Evolutionary conservation across 1,284 basidiomycete genomes (phyloP), one percentile per base, ranked within the genome.

Genomic region (Sporisorium iseilematis-ciliati): DNA sequence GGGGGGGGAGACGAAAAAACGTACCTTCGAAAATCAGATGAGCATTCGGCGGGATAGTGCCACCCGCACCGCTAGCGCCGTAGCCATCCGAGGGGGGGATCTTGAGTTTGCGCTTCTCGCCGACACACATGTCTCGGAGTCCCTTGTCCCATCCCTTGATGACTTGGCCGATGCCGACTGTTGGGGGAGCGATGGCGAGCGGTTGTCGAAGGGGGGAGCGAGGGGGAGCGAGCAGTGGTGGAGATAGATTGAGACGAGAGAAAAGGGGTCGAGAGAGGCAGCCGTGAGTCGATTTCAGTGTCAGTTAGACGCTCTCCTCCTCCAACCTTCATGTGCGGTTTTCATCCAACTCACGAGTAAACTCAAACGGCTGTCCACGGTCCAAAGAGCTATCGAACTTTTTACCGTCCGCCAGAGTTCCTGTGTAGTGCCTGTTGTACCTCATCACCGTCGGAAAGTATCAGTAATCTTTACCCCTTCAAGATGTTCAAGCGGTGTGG

Each of bases 81-180:
- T 82, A 55, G 10, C 75, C 79, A 33, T 75, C 65, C 70, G 57
- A 14, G 5, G 80, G 75, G 0, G 80, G 77, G 68, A 84, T 82
- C 63, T 79, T 76, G 52, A 97, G 89, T n/a, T 89, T 93, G 49
- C 95, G 91, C 88, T 94, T 95, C 88, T 98, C 95, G 65, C 90
- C 89, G 38, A 93, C 84, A 85, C 95, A 97, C 92, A 97, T 95
- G 79, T 91, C 88, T 18, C 87, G 78, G 18, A 89, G 80, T 18
- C 88, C 86, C 45, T 83, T 75, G 62, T 87, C 87, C 87, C 87
- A 87, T 1, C 87, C 93, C 77, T 88, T 88, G 85, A 94, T 94
- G 48, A 94, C 93, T 80, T 92, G 92, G 10, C 91, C 91, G 45
- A 87, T 85, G 57, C 93, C 93, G 42, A 94, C 92, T 93, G 61